Conservation (phyloP, 306 rosid genomes). For the Quercus gilva region DNA sequence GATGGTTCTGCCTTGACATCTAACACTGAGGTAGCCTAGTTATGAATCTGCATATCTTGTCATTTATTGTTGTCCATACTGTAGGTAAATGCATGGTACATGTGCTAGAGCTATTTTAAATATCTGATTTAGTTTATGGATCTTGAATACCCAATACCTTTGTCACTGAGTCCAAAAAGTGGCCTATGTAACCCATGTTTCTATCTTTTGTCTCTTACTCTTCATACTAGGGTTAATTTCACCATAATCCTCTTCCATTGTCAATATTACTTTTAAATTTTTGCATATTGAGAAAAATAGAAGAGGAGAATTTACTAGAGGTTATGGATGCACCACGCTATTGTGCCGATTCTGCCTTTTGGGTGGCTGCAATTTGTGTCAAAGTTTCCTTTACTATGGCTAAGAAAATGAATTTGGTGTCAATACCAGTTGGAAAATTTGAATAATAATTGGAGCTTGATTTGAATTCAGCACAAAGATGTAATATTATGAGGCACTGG, state of each 20-base stretch:
- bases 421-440: background rate
- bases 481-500: background rate
- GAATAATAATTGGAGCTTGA: background rate
- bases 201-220: background rate
- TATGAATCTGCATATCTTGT: background rate
- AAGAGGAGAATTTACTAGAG: background rate
- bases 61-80: background rate
- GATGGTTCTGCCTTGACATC: conserved; percentile 7
- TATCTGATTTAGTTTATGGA: background rate
- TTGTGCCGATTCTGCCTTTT: background rate
- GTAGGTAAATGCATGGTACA: background rate
- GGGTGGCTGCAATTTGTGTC: background rate
- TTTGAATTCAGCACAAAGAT: background rate
- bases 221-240: background rate
- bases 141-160: background rate
- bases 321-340: background rate
- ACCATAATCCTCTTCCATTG: background rate
- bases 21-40: conserved; percentile 42
- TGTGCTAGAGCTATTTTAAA: background rate
- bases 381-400: background rate
- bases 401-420: background rate
- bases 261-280: background rate
- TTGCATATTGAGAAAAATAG: background rate
- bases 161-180: background rate
- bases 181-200: background rate